Conservation (phyloP, 2,329 filamentous ascomycete genomes). For the Beauveria scarabaeidicola region DNA sequence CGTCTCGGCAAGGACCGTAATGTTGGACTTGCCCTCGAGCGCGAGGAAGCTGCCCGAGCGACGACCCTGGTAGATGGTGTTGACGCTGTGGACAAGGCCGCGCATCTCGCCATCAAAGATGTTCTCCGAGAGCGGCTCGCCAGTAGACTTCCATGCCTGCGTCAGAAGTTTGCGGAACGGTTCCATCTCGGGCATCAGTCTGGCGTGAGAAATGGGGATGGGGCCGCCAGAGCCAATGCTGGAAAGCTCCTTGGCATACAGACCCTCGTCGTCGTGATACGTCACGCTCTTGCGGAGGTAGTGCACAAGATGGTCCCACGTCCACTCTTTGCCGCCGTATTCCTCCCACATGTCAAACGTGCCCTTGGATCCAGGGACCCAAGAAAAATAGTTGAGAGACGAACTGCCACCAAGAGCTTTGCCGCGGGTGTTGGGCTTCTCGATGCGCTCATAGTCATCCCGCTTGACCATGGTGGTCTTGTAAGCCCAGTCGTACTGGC, state of each 20-base stretch:
- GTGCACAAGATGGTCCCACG: constrained; percentile 39
- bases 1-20: constrained; percentile 39
- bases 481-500: constrained; percentile 51
- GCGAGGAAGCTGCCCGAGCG: constrained; percentile 44
- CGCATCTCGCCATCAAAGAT: constrained; percentile 47
- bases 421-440: constrained; percentile 55
- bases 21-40: constrained; percentile 44
- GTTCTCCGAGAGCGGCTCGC: constrained; percentile 41
- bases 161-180: constrained; percentile 42
- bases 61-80: constrained; percentile 49
- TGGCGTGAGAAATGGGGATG: constrained; percentile 44
- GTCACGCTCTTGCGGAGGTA: constrained; percentile 49
- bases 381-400: constrained; percentile 55
- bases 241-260: constrained; percentile 35
- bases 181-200: constrained; percentile 42
- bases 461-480: constrained; percentile 54
- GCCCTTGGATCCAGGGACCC: constrained; percentile 48
- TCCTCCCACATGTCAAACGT: constrained; percentile 65
- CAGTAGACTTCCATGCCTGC: constrained; percentile 45
- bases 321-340: constrained; percentile 61
- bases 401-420: constrained; percentile 51
- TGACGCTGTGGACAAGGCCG: constrained; percentile 44
- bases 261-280: constrained; percentile 45
- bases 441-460: constrained; percentile 49
- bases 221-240: constrained; percentile 46